These are phyloP conservation scores for Miscanthus lutarioriparius DNA, from an alignment of 176 grass and related monocot species.

Conservation along the genomic window DNA sequence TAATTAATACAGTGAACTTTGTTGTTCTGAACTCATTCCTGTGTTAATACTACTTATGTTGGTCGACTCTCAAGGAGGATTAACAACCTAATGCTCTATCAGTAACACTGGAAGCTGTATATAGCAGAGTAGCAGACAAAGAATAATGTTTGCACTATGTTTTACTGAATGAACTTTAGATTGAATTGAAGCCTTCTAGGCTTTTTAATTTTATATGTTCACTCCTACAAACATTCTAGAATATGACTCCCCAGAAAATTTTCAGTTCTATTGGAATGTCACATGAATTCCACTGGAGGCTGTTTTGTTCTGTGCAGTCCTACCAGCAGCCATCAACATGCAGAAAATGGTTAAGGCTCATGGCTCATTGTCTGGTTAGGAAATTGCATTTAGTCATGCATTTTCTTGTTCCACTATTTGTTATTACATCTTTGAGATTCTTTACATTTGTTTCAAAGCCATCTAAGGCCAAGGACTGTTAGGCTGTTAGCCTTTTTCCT, in stretches of 20 bases:
- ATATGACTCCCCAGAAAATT: background rate
- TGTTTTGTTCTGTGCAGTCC: conserved; percentile 42
- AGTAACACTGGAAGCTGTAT: background rate
- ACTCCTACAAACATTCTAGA: background rate
- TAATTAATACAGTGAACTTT: conserved; percentile 4
- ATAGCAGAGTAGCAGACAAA: background rate
- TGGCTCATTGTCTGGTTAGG: conserved; percentile 30
- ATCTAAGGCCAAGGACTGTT: background rate
- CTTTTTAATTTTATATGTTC: conserved; percentile 1
- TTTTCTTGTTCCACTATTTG: background rate
- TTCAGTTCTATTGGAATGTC: background rate
- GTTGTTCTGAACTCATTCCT: background rate
- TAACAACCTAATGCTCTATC: background rate
- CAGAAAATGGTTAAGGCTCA: conserved; percentile 33
- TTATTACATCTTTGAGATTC: background rate
- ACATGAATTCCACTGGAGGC: conserved; percentile 19
- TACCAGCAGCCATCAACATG: conserved; percentile 30
- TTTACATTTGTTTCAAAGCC: background rate
- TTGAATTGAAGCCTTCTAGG: conserved; percentile 19
- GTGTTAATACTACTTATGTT: conserved; percentile 8
- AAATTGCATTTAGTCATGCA: background rate
- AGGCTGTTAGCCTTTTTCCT: background rate
- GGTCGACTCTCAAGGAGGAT: background rate
- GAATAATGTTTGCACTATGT: conserved; percentile 3
- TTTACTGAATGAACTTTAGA: background rate